Evolutionary conservation across 371 early-diverging fungal species (phyloP).

Genomic region (Parasitella parasitica): DNA sequence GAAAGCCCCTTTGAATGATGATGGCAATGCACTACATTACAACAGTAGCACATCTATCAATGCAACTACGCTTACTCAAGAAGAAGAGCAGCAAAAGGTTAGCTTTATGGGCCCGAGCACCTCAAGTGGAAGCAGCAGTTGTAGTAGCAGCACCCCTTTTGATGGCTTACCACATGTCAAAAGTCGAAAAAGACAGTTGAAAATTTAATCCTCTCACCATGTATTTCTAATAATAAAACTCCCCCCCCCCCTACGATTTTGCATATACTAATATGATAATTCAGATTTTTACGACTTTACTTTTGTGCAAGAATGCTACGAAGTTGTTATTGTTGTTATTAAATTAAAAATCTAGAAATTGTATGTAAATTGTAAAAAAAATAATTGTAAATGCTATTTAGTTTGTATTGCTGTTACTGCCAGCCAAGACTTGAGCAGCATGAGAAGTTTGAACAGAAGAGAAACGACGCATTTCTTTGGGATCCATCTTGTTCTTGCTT

Average conservation of each 20-base stretch:
- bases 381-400: not conserved
- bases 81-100: slow-evolving; percentile 16
- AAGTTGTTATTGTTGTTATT: not conserved
- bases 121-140: not conserved
- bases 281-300: no score
- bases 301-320: not conserved
- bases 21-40: not conserved
- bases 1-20: not conserved
- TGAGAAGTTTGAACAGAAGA: slow-evolving; percentile 35
- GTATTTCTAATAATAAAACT: not conserved
- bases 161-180: slow-evolving; percentile 9
- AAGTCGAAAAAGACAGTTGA: slow-evolving; percentile 9
- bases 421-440: slow-evolving; percentile 10
- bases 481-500: slow-evolving; percentile 34
- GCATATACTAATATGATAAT: no score
- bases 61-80: slow-evolving; percentile 16
- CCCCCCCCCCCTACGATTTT: no score
- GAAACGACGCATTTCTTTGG: slow-evolving; percentile 47
- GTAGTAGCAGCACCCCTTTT: slow-evolving; percentile 18
- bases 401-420: not conserved
- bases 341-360: not conserved
- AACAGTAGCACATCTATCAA: slow-evolving; percentile 3
- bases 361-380: not conserved
- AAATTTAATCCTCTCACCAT: not conserved
- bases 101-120: not conserved